Base-by-base conservation (phyloP, 768 basidiomycete genomes). In the Podaxis sp. region DNA sequence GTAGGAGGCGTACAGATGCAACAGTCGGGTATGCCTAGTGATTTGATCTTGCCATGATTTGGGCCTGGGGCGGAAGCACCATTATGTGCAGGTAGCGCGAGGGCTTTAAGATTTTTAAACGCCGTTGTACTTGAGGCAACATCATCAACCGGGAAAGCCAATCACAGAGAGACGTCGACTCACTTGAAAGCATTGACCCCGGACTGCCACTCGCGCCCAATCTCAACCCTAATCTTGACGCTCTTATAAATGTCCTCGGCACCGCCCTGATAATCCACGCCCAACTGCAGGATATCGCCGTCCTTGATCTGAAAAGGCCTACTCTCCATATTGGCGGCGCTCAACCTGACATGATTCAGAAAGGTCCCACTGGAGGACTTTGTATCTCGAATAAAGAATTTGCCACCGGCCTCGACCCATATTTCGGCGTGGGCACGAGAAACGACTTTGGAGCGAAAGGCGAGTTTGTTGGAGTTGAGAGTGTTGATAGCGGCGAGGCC, bases 191-290 rank as follows among this genome's bases (percentile, higher is more conserved):
- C 91, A 77, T 98, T 98, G 0, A 88, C 85, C 0, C 79, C 84
- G 1, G 87, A 79, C 73, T 97, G 94, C 96, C 95, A 98, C 73
- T 95, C 95, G 64, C 96, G 77, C 2, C 82, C 82, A 17, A 98
- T 74, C 76, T 99, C 96, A 55, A 98, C 80, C 66, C 92, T 83
- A 72, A 99, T 97, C 84, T 96, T 98, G 63, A 98, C 93, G 63
- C 91, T 93, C 77, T 97, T 91, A 75, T 96, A 98, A 57, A 96
- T 94, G 74, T 98, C 96, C 78, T 98, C 95, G 6, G 92, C 86
- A 0, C 96, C 96, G 5, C 96, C 96, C 74, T 98, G 96, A 75
- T 97, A 99, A 72, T 98, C 96, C 27, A 98, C 94, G 2, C 96
- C 96, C 0, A 98, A 86, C 75, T 98, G 96, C 19, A 98, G 76